These are phyloP conservation scores for Lepidopterella palustris DNA, from an alignment of 495 filamentous ascomycete genomes.

Conservation along the genomic window DNA sequence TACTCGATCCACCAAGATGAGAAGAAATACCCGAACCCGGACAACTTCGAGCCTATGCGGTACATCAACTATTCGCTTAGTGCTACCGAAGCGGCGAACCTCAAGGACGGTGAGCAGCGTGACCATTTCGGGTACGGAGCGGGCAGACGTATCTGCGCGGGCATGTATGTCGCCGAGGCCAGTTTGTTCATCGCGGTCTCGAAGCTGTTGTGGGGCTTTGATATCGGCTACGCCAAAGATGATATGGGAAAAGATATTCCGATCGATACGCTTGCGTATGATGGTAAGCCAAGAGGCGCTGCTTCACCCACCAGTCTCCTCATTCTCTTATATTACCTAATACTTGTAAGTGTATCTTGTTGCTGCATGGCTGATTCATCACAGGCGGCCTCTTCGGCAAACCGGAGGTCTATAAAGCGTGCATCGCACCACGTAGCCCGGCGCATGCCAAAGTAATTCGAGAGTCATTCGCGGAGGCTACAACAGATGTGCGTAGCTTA, in stretches of 20 bases:
- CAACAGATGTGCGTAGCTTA: too few species aligned
- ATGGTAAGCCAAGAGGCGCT: too few species aligned
- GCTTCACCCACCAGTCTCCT: too few species aligned
- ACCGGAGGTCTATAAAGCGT: too few species aligned
- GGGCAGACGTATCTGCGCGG: constrained; percentile 12
- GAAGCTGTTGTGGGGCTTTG: constrained; percentile 12
- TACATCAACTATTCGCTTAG: constrained; percentile 2
- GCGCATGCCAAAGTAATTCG: too few species aligned
- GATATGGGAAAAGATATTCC: neutral
- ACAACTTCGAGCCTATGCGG: constrained; percentile 14
- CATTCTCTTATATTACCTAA: too few species aligned
- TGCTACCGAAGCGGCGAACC: constrained; percentile 1
- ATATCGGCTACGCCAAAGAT: constrained; percentile 8
- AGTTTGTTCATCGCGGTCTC: constrained; percentile 5
- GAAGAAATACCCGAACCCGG: constrained; percentile 31
- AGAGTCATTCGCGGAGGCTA: too few species aligned
- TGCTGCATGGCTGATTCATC: too few species aligned
- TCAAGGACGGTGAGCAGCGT: neutral
- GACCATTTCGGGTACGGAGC: constrained; percentile 15
- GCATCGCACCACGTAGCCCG: too few species aligned
- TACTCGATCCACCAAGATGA: constrained; percentile 33
- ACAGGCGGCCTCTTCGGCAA: too few species aligned
- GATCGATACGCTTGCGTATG: too few species aligned
- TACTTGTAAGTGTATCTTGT: too few species aligned
- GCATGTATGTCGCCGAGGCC: constrained; percentile 14